A percentile compares a stretch with the other conserved stretches of the same genome.
These are phyloP conservation scores for Penicillium samsonianum DNA, from an alignment of 495 filamentous ascomycete species.

Conservation along the genomic window DNA sequence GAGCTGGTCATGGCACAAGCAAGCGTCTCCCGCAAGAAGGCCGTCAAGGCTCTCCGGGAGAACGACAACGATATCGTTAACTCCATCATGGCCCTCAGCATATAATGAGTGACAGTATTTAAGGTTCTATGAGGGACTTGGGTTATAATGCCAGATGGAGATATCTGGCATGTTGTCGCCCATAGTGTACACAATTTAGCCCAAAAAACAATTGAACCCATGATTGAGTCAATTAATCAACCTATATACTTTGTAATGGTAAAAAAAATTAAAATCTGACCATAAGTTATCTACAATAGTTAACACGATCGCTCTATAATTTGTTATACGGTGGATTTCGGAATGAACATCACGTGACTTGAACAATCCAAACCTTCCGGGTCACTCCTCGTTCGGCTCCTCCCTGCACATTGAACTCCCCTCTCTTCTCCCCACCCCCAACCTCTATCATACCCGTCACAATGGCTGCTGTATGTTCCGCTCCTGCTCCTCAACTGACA, in stretches of 20 bases:
- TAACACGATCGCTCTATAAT: not conserved
- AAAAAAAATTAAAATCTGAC: not conserved
- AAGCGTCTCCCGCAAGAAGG: slow-evolving; percentile 94
- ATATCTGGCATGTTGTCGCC: slow-evolving; percentile 29
- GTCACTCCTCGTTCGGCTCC: slow-evolving; percentile 43
- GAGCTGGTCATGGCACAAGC: slow-evolving; percentile 99
- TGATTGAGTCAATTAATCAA: not conserved
- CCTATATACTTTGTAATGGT: not conserved
- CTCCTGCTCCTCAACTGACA: slow-evolving; percentile 16
- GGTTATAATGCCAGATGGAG: slow-evolving; percentile 32
- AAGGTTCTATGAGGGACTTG: slow-evolving; percentile 35
- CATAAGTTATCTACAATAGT: not conserved
- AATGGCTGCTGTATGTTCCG: slow-evolving; percentile 87
- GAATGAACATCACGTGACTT: slow-evolving; percentile 47
- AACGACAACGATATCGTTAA: slow-evolving; percentile 99
- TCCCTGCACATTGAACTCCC: slow-evolving; percentile 45
- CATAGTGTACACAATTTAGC: slow-evolving; percentile 48
- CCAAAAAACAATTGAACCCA: slow-evolving; percentile 42
- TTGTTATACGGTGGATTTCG: slow-evolving; percentile 30
- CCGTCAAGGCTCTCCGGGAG: slow-evolving; percentile 96
- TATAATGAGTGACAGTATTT: slow-evolving; percentile 55
- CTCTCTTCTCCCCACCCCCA: slow-evolving; percentile 40
- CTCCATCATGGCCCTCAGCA: slow-evolving; percentile 98
- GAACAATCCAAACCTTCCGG: slow-evolving; percentile 49
- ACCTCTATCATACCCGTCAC: slow-evolving; percentile 51